Base-by-base conservation (phyloP, 202 grass and related monocot genomes). In the Musa balbisiana region DNA sequence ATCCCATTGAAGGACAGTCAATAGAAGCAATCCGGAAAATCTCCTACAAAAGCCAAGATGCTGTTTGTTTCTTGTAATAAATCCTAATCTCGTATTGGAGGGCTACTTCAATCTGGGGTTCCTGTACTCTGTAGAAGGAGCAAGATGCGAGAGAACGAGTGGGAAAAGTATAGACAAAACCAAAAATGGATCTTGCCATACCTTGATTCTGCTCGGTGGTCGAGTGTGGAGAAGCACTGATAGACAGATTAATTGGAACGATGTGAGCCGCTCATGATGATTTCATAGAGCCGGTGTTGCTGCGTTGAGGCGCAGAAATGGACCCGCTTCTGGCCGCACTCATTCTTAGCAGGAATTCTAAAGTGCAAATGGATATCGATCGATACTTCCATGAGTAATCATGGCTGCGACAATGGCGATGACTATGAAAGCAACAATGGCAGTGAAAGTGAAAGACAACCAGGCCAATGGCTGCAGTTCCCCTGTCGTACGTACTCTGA, bases 301-400 rank as follows among this genome's bases (percentile, higher is more conserved):
- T 23, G 5, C 33, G 33, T 43, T 43, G 33, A 43, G 33, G 0
- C 33, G 33, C 33, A 43, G 33, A 65, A 43, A 26, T 65, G 63
- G 22, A 65, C 22, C 63, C 63, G 8, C n/a, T 64, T 27, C 63
- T 13, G 26, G 22, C n/a, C 6, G 33, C 12, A 11, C 63, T 26
- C 63, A 65, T 65, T 65, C 63, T 13, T 13, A 21, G 2, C 11
- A 26, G 22, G 23, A 65, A 65, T 50, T 49, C 10, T 43, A 14
- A 13, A 49, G 75, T 56, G 76, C 79, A 82, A 82, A 87, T 79
- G 74, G 83, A 80, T 81, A 75, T 25, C 53, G 77, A 73, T 50
- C 33, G 73, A 75, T 78, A 71, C 66, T 27, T 11, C 67, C 81
- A 58, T 50, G 72, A 69, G 86, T 53, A 84, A 92, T 92, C 69